Evolutionary conservation across 2,329 filamentous ascomycete genomes (phyloP), one percentile per base, ranked within the genome.

Genomic region (Penicillium sp.): DNA sequence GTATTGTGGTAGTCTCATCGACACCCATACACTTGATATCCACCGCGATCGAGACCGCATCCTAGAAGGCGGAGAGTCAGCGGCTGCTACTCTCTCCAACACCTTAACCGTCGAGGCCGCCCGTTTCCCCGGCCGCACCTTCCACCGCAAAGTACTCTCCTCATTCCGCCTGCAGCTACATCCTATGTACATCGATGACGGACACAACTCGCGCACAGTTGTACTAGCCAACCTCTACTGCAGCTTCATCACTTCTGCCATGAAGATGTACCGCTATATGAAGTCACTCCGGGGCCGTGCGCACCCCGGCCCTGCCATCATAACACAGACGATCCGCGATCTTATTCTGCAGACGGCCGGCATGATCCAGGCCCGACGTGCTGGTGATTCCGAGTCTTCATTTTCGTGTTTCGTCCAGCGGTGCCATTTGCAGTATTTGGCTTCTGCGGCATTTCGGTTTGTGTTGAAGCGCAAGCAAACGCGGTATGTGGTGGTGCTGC

Each of bases 141-240:
- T 97, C 65, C 85, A 89, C 69, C 84, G 89, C 47, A 97, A 94
- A 74, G 81, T 90, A 14, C 77, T 96, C 40, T 78, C 78, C 61
- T 70, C 85, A 4, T 91, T 97, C 78, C 92, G 92, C 71, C 85
- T 94, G 50, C 90, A 96, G 70, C 87, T 92, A 50, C 89, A 94
- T 65, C 62, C 66, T 7, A 77, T 76, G 74, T 76, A 75, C 57
- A 62, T 75, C 2, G 72, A 75, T 47, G 89, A 89, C 5, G 75
- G 80, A 4, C 87, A 93, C 77, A 97, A 97, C 75, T 83, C 85
- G 4, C 70, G 82, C 8, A 63, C 71, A 4, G 89, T 86, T 0
- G 88, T 94, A 13, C 78, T 93, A 5, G 73, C 76, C n/a, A 96
- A 94, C 64, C 77, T 97, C 4, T 84, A 87, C 66, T 81, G 82